A percentile compares a stretch with the other conserved stretches of the same genome.
Conservation (phyloP, 2,329 filamentous ascomycete genomes). For the Cordyceps pruinosa region DNA sequence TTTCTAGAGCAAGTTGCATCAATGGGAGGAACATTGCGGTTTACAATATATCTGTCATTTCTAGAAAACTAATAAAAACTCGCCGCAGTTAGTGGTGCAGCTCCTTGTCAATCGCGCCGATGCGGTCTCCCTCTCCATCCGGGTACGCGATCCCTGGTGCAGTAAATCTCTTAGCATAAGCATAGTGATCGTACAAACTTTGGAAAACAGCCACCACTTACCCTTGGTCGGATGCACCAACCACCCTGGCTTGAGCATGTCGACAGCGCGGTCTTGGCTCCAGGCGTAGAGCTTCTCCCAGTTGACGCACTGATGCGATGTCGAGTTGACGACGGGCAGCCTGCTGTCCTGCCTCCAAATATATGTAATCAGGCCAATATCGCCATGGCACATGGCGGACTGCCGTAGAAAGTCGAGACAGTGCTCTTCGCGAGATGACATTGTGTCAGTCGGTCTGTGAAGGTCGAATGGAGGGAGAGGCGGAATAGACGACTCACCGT, state of each 20-base stretch:
- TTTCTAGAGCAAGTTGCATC: no score
- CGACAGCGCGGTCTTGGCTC: constrained; percentile 7
- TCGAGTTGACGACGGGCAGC: constrained; percentile 1
- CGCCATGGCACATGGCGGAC: constrained; percentile 11
- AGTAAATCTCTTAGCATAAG: no score
- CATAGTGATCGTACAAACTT: no score
- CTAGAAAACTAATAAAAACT: not conserved
- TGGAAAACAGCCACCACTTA: not conserved
- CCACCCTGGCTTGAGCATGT: constrained; percentile 9
- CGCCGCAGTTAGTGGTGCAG: not conserved
- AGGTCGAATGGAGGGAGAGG: not conserved
- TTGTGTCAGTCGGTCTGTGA: not conserved
- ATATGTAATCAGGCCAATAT: constrained; percentile 8
- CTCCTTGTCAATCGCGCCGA: constrained; percentile 10
- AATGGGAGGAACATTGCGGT: not conserved
- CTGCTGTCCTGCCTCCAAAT: constrained; percentile 4
- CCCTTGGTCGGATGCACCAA: constrained; percentile 9
- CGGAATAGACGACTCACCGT: not conserved
- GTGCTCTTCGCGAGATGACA: not conserved
- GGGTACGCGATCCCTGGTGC: constrained; percentile 4
- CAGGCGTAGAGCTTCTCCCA: constrained; percentile 7
- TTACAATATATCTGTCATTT: not conserved
- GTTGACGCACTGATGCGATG: constrained; percentile 10
- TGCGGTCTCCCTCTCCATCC: not conserved
- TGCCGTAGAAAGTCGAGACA: constrained; percentile 8